Conservation (phyloP, 768 basidiomycete genomes). For the Psilocybe sp. region DNA sequence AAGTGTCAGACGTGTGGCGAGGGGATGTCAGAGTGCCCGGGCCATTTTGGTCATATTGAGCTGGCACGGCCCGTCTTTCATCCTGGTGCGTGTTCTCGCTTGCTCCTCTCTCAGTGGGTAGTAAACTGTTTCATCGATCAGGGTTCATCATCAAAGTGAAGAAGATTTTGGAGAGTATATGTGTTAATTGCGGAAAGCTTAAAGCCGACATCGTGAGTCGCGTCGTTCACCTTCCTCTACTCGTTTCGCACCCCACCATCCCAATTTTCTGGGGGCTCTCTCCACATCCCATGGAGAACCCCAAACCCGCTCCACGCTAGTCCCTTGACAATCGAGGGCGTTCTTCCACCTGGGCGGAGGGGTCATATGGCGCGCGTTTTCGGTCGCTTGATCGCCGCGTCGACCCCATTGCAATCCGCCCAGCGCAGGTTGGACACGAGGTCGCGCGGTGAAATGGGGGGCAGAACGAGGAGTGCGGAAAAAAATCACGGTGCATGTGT, state of each 20-base stretch:
- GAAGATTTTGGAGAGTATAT: slow-evolving; percentile 98
- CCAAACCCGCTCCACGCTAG: slow-evolving; percentile 85
- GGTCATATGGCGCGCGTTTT: slow-evolving; percentile 70
- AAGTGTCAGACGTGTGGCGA: slow-evolving; percentile 99
- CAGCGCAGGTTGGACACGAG: slow-evolving; percentile 81
- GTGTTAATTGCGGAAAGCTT: slow-evolving; percentile 96
- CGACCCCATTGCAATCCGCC: slow-evolving; percentile 58
- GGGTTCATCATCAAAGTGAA: slow-evolving; percentile 99
- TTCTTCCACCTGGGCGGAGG: slow-evolving; percentile 78
- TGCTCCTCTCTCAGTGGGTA: not conserved
- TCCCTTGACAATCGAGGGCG: slow-evolving; percentile 77
- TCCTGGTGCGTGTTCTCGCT: slow-evolving; percentile 60
- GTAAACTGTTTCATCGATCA: slow-evolving; percentile 6
- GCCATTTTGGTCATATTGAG: slow-evolving; percentile 99
- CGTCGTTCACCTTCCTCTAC: slow-evolving; percentile 68
- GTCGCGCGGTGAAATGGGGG: slow-evolving; percentile 95
- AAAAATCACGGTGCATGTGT: slow-evolving; percentile 35
- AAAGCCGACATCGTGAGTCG: slow-evolving; percentile 97
- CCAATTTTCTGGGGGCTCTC: slow-evolving; percentile 99
- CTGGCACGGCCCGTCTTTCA: slow-evolving; percentile 96
- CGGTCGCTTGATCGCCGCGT: slow-evolving; percentile 94
- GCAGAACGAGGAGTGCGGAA: slow-evolving; percentile 94
- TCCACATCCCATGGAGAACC: slow-evolving; percentile 88
- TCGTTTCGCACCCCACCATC: slow-evolving; percentile 94
- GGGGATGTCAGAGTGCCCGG: slow-evolving; percentile 99